Evolutionary conservation across 768 basidiomycete genomes (phyloP), one percentile per base, ranked within the genome.

Genomic region (Amanita inopinata): DNA sequence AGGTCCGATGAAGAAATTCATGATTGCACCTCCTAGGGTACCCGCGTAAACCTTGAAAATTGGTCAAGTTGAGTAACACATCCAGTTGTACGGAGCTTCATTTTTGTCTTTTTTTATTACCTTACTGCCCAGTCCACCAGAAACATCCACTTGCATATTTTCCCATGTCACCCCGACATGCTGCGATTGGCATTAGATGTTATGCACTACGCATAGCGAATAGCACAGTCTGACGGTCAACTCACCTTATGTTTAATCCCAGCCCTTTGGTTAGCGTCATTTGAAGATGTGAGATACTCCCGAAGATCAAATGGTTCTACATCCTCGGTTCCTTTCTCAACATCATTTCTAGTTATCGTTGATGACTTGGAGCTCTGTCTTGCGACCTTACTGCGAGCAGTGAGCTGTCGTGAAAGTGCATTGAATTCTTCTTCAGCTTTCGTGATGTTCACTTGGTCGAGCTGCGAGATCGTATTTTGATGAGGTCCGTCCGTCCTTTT

Each of bases 91-190:
- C 35, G 20, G 14, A n/a, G n/a, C n/a, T n/a, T n/a, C n/a, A n/a
- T n/a, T n/a, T n/a, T n/a, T n/a, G n/a, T n/a, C n/a, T 23, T 14
- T 12, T 15, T 5, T 8, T 46, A 63, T 32, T 35, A 73, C 82
- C 65, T 83, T 84, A 55, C 62, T 66, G 55, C 73, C 66, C 8
- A 61, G 52, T 9, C 71, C 73, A 14, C 80, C 83, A 3, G 67
- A 45, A 23, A 76, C 80, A 4, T 74, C 64, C 23, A 85, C 83
- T 45, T 76, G 64, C 0, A 87, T 61, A 50, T 79, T 67, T 39
- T 82, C 71, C 84, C 84, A 87, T 18, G 75, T 74, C 17, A 87
- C 76, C 23, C 82, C 82, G 5, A 86, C 80, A 46, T 81, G 78
- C 69, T 73, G 17, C 24, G 40, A 27, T 25, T 33, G 10, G 9